Evolutionary conservation across 2,329 filamentous ascomycete genomes (phyloP).

Genomic region (Lecanicillium sp.): DNA sequence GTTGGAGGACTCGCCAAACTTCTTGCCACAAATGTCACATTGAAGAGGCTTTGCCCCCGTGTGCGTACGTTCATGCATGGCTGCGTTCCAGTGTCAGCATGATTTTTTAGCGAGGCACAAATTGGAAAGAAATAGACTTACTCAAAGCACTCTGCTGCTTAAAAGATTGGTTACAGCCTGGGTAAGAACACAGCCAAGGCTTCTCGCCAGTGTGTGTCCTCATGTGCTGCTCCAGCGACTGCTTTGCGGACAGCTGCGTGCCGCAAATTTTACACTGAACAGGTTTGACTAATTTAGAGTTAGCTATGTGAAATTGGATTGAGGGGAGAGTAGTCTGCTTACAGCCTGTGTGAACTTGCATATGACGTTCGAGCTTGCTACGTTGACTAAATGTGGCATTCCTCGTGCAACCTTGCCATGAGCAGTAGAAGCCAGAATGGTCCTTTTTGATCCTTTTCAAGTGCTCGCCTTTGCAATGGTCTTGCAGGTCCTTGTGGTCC

Average conservation of each 20-base stretch:
- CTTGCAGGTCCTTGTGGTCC: constrained; percentile 42
- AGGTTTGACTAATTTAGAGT: constrained; percentile 42
- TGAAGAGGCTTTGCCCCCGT: constrained; percentile 55
- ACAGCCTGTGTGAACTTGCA: constrained; percentile 59
- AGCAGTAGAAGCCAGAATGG: constrained; percentile 40
- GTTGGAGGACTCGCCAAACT: constrained; percentile 58
- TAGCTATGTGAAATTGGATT: constrained; percentile 3
- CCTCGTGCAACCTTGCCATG: constrained; percentile 48
- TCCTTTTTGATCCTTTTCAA: constrained; percentile 35
- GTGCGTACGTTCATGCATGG: constrained; percentile 60
- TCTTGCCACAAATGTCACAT: constrained; percentile 50
- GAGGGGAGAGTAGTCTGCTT: constrained; percentile 21
- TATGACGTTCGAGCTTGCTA: constrained; percentile 56
- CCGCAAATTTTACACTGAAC: constrained; percentile 48
- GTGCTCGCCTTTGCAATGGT: constrained; percentile 45
- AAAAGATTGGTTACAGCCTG: constrained; percentile 48
- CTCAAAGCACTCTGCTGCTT: constrained; percentile 60
- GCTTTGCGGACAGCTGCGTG: constrained; percentile 54
- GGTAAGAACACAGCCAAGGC: constrained; percentile 47
- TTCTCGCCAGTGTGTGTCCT: constrained; percentile 59
- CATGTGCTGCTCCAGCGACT: constrained; percentile 59
- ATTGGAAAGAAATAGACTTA: constrained; percentile 25
- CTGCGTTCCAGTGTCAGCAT: constrained; percentile 23
- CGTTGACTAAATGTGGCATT: constrained; percentile 47
- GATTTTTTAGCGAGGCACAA: not conserved